Conservation (phyloP, 805 yeast species). For the Debaryomyces hansenii region DNA sequence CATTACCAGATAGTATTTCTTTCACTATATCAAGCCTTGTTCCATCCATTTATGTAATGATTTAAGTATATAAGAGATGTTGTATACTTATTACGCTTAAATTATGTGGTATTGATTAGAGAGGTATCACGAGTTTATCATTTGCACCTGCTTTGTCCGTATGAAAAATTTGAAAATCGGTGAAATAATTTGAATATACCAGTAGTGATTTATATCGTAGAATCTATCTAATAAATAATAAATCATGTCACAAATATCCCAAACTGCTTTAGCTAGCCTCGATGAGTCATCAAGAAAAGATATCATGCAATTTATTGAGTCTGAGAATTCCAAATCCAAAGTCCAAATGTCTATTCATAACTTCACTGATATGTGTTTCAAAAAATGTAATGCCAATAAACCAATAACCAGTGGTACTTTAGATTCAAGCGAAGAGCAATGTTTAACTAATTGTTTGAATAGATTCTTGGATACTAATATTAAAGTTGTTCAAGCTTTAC, state of each 20-base stretch:
- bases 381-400: conserved; percentile 64
- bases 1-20: conserved; percentile 1
- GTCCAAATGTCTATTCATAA: conserved; percentile 84
- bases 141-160: no score
- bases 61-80: no score
- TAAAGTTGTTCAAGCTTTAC: conserved; percentile 65
- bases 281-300: conserved; percentile 76
- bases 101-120: no score
- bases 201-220: no score
- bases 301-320: conserved; percentile 70
- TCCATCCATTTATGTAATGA: background rate
- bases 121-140: no score
- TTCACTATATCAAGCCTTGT: conserved; percentile 7
- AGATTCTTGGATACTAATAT: conserved; percentile 86
- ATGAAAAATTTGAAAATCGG: no score
- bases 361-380: conserved; percentile 89
- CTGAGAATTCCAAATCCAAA: conserved; percentile 83
- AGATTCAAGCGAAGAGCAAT: conserved; percentile 60
- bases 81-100: no score
- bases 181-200: no score
- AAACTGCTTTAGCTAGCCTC: conserved; percentile 35
- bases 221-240: no score
- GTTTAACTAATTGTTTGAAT: conserved; percentile 79
- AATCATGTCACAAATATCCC: conserved; percentile 35
- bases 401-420: conserved; percentile 50